A percentile compares a stretch with the other conserved stretches of the same genome.
These are phyloP conservation scores for Cladosporium sp. DNA, from an alignment of 2,329 filamentous ascomycete genomes.

Conservation along the genomic window DNA sequence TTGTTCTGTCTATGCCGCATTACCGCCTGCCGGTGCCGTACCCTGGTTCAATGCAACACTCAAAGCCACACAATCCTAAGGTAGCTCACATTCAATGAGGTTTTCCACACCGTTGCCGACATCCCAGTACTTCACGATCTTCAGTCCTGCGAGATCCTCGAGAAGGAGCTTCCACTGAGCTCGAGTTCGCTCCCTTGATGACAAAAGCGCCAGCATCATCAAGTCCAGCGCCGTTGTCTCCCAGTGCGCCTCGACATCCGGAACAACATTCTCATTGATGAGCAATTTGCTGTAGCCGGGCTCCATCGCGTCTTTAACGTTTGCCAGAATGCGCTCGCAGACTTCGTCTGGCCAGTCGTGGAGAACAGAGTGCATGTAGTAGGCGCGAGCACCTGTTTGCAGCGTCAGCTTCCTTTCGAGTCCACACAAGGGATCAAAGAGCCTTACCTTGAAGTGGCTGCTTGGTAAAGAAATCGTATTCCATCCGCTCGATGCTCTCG, in stretches of 20 bases:
- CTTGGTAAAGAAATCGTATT: constrained; percentile 31
- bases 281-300: constrained; percentile 20
- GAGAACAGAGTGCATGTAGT: constrained; percentile 16
- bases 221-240: constrained; percentile 17
- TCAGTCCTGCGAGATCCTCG: constrained; percentile 1
- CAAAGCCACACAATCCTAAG: too few relatives aligned
- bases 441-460: background rate
- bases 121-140: background rate
- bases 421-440: too few relatives aligned
- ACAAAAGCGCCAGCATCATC: constrained; percentile 17
- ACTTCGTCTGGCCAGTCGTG: constrained; percentile 23
- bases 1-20: too few relatives aligned
- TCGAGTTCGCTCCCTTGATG: constrained; percentile 12
- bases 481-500: constrained; percentile 16
- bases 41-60: too few relatives aligned
- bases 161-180: background rate
- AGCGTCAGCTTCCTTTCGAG: background rate
- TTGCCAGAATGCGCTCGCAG: constrained; percentile 17
- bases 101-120: constrained; percentile 9
- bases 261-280: constrained; percentile 23
- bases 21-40: too few relatives aligned
- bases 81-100: constrained; percentile 5
- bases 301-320: constrained; percentile 15
- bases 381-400: constrained; percentile 18
- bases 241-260: constrained; percentile 15